Evolutionary conservation across 1,139 yeast species (phyloP).

Genomic region (Saccharomyces pastorianus): DNA sequence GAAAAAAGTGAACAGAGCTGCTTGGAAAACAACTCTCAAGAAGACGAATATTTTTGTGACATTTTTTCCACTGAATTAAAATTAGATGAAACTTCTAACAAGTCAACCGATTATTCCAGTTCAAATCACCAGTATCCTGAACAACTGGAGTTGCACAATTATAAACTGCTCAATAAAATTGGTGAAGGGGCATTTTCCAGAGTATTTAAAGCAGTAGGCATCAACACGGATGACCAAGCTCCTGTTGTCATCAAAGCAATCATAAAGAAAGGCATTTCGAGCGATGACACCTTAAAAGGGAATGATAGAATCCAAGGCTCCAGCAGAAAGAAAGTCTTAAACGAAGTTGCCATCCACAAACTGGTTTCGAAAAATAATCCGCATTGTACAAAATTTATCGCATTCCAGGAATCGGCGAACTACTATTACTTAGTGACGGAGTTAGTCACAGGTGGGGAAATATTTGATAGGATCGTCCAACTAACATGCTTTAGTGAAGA

Average conservation of each 20-base stretch:
- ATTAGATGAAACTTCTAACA: neutral
- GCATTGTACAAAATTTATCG: conserved; percentile 62
- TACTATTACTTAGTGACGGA: conserved; percentile 78
- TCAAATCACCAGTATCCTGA: conserved; percentile 12
- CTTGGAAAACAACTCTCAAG: neutral
- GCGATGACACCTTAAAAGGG: conserved; percentile 24
- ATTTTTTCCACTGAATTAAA: neutral
- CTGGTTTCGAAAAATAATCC: conserved; percentile 30
- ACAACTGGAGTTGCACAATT: conserved; percentile 21
- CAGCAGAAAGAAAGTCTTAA: conserved; percentile 37
- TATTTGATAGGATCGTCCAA: conserved; percentile 86
- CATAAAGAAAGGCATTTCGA: conserved; percentile 36
- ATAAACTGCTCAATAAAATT: conserved; percentile 35
- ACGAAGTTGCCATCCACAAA: conserved; percentile 58
- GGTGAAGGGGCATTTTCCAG: conserved; percentile 89
- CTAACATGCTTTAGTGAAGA: conserved; percentile 86
- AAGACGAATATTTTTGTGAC: neutral
- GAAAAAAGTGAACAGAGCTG: neutral
- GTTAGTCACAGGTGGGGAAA: conserved; percentile 85
- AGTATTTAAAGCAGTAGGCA: conserved; percentile 36
- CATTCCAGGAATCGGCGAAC: conserved; percentile 54
- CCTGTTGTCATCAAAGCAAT: conserved; percentile 71
- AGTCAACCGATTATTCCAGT: conserved; percentile 3
- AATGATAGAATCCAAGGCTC: conserved; percentile 8
- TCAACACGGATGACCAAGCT: neutral